These are phyloP conservation scores for Claviceps fusiformis DNA, from an alignment of 2,329 filamentous ascomycete genomes.

Conservation along the genomic window DNA sequence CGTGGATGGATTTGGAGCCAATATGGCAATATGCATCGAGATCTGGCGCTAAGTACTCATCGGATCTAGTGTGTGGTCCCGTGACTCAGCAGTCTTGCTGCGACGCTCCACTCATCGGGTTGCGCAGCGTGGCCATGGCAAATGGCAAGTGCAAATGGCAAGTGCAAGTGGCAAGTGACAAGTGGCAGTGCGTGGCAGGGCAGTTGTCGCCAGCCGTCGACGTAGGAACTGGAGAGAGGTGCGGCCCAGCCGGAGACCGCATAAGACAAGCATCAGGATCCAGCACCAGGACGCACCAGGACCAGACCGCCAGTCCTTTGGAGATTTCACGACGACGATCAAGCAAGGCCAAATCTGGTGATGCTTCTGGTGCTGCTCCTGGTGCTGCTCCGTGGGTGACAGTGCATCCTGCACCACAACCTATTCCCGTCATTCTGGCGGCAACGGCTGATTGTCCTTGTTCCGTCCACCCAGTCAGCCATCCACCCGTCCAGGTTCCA, in stretches of 20 bases:
- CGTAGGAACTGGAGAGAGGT: neutral
- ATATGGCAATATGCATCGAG: neutral
- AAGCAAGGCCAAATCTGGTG: neutral
- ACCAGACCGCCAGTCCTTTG: neutral
- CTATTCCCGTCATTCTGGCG: neutral
- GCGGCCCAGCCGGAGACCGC: neutral
- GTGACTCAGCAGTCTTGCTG: neutral
- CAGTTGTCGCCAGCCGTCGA: neutral
- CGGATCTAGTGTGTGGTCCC: neutral
- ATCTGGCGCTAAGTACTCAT: neutral
- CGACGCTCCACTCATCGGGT: neutral
- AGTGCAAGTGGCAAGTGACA: neutral
- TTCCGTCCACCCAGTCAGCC: too few relatives aligned
- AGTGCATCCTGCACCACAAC: neutral
- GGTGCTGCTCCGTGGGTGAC: neutral
- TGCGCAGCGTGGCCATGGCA: neutral
- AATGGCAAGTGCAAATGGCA: too few relatives aligned
- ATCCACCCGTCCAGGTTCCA: too few relatives aligned
- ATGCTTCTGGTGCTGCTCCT: too few relatives aligned
- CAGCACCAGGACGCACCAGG: neutral
- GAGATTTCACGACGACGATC: neutral
- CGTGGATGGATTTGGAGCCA: neutral
- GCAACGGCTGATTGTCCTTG: neutral
- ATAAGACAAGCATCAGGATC: neutral
- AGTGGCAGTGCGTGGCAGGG: neutral